A percentile compares a stretch with the other conserved stretches of the same genome.
phyloP scores from a whole-genome alignment of 208 protist species.

The Trypanosoma platydactyli region DNA sequence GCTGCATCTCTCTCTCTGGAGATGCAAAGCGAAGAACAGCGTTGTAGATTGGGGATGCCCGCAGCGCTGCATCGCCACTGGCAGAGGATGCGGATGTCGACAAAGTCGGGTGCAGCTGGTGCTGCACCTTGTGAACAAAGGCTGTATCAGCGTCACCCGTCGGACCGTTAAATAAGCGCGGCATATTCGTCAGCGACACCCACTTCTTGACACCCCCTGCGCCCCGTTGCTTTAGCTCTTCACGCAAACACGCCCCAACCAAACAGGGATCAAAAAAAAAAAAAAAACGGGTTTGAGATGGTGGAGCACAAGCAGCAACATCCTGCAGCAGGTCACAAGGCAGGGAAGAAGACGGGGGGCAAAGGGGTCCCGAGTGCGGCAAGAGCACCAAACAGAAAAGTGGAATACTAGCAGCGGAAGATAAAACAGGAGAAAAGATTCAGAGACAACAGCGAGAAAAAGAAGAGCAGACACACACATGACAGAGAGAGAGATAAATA shows the following conservation, averaged over 20 bases:
- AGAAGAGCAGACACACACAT: no score
- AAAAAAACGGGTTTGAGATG: neutral
- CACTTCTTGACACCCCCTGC: neutral
- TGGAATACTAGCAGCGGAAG: neutral
- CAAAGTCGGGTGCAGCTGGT: neutral
- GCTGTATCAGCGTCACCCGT: conserved; percentile 24
- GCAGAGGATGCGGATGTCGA: neutral
- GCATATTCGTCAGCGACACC: neutral
- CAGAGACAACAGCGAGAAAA: no score
- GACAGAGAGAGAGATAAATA: no score
- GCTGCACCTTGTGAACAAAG: conserved; percentile 15
- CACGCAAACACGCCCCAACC: neutral
- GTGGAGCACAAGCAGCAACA: no score
- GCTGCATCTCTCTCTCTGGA: conserved; percentile 2
- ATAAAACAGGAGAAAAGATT: conserved; percentile 1
- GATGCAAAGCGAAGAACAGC: conserved; percentile 13
- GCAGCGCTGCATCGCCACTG: conserved; percentile 3
- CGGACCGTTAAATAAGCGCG: conserved; percentile 22
- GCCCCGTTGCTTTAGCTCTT: neutral
- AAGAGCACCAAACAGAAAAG: no score
- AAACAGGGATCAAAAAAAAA: neutral
- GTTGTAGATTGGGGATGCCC: conserved; percentile 23
- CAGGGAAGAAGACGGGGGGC: neutral
- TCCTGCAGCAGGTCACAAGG: neutral
- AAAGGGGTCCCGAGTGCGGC: no score